These are phyloP conservation scores for Epicoccum sorghinum DNA, from an alignment of 2,329 filamentous ascomycete species.

Conservation along the genomic window DNA sequence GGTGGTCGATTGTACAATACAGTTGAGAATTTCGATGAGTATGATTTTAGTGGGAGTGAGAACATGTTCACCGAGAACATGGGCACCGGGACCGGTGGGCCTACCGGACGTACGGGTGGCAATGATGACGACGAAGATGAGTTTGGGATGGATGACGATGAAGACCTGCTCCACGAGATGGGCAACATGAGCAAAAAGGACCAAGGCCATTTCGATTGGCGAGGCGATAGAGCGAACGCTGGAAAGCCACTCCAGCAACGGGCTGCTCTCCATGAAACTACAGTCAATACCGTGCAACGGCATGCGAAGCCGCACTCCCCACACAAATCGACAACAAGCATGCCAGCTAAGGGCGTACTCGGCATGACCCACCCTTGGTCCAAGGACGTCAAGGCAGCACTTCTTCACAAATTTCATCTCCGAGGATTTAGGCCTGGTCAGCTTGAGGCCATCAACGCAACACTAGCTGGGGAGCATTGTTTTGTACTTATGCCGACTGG, in stretches of 20 bases:
- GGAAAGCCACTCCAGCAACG: conserved; percentile 20
- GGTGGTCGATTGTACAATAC: conserved; percentile 19
- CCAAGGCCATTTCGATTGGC: conserved; percentile 35
- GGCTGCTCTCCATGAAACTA: conserved; percentile 42
- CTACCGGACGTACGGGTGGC: neutral
- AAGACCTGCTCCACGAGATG: conserved; percentile 49
- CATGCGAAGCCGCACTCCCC: conserved; percentile 30
- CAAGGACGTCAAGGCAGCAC: conserved; percentile 76
- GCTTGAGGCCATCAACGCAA: conserved; percentile 94
- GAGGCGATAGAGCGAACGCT: conserved; percentile 28
- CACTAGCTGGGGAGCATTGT: conserved; percentile 81
- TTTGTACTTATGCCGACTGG: conserved; percentile 99
- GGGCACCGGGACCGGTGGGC: conserved; percentile 19
- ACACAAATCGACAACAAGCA: conserved; percentile 34
- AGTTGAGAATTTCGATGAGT: conserved; percentile 31
- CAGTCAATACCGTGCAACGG: conserved; percentile 25
- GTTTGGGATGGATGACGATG: conserved; percentile 36
- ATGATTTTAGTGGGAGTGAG: conserved; percentile 37
- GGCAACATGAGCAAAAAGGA: conserved; percentile 53
- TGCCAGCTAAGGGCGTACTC: conserved; percentile 49
- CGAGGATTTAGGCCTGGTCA: conserved; percentile 89
- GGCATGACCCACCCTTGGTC: conserved; percentile 71
- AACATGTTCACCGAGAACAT: conserved; percentile 30
- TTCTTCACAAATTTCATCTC: conserved; percentile 84
- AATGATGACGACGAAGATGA: conserved; percentile 35